Evolutionary conservation across 345 rosid genomes (phyloP).

Genomic region (Brassica rapa): DNA sequence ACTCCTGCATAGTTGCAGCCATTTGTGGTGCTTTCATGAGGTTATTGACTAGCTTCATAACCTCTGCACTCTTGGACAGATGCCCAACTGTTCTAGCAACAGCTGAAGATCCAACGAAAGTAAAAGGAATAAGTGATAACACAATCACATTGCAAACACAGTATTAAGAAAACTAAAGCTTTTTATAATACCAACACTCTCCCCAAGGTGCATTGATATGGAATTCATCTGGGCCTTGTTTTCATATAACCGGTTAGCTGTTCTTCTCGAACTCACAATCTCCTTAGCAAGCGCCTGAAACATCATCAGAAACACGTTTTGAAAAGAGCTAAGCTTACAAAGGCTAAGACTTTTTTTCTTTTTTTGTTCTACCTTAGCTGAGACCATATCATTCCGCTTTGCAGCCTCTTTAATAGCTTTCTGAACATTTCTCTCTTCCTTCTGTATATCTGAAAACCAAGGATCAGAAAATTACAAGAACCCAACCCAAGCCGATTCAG

Average conservation of each 20-base stretch:
- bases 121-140: not conserved
- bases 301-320: not conserved
- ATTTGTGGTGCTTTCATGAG: conserved; percentile 94
- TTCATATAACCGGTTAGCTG: conserved; percentile 79
- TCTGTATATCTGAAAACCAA: conserved; percentile 70
- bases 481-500: not conserved
- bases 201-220: conserved; percentile 94
- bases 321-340: not conserved
- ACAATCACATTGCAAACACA: not conserved
- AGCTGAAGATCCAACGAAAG: conserved; percentile 47
- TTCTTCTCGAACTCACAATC: conserved; percentile 76
- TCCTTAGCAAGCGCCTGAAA: conserved; percentile 71
- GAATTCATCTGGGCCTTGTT: conserved; percentile 95
- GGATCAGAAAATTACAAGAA: not conserved
- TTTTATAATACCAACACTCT: conserved; percentile 76
- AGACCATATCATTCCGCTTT: conserved; percentile 84
- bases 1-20: conserved; percentile 92
- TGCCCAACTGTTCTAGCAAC: conserved; percentile 93
- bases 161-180: conserved; percentile 15
- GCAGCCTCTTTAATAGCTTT: conserved; percentile 92
- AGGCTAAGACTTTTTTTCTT: not conserved
- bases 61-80: conserved; percentile 87
- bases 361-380: conserved; percentile 64
- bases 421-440: conserved; percentile 83
- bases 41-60: conserved; percentile 91